A percentile compares a stretch with the other conserved stretches of the same genome.
These are phyloP conservation scores for Candida awuae DNA, from an alignment of 805 yeast species.

Conservation along the genomic window DNA sequence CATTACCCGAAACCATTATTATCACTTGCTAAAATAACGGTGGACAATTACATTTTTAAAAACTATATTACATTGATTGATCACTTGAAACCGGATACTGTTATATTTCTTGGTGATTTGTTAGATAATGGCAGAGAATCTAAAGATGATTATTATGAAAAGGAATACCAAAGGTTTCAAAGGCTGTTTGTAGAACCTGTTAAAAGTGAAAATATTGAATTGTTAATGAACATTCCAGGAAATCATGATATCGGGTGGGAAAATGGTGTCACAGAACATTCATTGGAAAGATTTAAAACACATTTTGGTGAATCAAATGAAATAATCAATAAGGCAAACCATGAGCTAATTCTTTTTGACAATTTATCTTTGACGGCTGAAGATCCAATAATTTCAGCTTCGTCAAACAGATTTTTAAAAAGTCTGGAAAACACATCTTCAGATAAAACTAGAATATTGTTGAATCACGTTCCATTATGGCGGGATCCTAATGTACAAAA, in stretches of 20 bases:
- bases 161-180: constrained; percentile 53
- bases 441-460: constrained; percentile 50
- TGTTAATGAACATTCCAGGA: constrained; percentile 56
- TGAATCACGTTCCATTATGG: constrained; percentile 83
- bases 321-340: constrained; percentile 53
- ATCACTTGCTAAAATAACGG: constrained; percentile 45
- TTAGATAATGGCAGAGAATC: constrained; percentile 81
- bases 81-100: constrained; percentile 62
- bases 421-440: constrained; percentile 20
- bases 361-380: constrained; percentile 62
- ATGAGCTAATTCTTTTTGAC: constrained; percentile 68
- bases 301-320: constrained; percentile 66
- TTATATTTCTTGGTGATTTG: constrained; percentile 80
- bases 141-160: constrained; percentile 49
- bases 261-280: constrained; percentile 48
- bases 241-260: constrained; percentile 97
- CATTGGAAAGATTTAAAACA: constrained; percentile 53
- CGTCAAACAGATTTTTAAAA: constrained; percentile 47
- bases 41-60: constrained; percentile 73
- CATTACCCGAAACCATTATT: constrained; percentile 48
- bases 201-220: constrained; percentile 27
- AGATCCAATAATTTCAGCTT: constrained; percentile 35
- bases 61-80: constrained; percentile 60
- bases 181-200: constrained; percentile 39
- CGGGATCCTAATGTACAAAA: constrained; percentile 47